A percentile compares a stretch with the other conserved stretches of the same genome.
phyloP scores from a whole-genome alignment of 2,329 filamentous ascomycete species.

The Cercospora brassicicola region DNA sequence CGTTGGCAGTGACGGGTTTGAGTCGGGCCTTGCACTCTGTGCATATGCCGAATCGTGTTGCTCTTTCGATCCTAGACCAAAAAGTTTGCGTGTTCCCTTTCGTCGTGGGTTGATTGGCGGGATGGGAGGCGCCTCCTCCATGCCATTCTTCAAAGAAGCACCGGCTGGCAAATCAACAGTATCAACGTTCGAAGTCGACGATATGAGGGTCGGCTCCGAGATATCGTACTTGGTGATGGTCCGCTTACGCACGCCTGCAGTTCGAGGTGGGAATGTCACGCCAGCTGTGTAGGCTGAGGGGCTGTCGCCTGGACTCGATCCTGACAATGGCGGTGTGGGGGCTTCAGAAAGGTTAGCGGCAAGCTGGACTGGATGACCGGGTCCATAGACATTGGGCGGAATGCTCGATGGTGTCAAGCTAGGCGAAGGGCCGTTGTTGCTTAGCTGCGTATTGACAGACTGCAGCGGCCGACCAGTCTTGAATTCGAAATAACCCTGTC shows the following conservation, averaged over 20 bases:
- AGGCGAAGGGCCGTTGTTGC: constrained; percentile 5
- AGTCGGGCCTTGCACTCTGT: constrained; percentile 18
- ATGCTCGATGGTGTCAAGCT: constrained; percentile 25
- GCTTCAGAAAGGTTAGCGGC: constrained; percentile 51
- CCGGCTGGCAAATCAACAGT: constrained; percentile 59
- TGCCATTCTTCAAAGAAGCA: constrained; percentile 56
- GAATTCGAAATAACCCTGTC: constrained; percentile 34
- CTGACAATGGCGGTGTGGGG: constrained; percentile 54
- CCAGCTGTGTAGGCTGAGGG: constrained; percentile 27
- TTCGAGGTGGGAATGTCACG: constrained; percentile 32
- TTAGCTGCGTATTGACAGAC: constrained; percentile 7
- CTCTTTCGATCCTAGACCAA: constrained; percentile 28
- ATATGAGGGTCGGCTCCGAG: constrained; percentile 59
- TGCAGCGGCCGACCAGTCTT: constrained; percentile 18
- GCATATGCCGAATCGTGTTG: constrained; percentile 7
- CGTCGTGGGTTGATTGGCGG: constrained; percentile 62
- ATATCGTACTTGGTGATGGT: constrained; percentile 62
- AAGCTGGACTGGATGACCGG: constrained; percentile 23
- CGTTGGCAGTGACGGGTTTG: constrained; percentile 14
- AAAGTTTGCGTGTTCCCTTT: constrained; percentile 45
- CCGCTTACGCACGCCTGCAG: constrained; percentile 54
- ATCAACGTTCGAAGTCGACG: constrained; percentile 59
- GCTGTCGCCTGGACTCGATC: constrained; percentile 44
- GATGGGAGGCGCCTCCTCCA: constrained; percentile 51
- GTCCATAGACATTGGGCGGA: constrained; percentile 27